Evolutionary conservation across 495 filamentous ascomycete genomes (phyloP).

Genomic region (Aspergillus coremiiformis): DNA sequence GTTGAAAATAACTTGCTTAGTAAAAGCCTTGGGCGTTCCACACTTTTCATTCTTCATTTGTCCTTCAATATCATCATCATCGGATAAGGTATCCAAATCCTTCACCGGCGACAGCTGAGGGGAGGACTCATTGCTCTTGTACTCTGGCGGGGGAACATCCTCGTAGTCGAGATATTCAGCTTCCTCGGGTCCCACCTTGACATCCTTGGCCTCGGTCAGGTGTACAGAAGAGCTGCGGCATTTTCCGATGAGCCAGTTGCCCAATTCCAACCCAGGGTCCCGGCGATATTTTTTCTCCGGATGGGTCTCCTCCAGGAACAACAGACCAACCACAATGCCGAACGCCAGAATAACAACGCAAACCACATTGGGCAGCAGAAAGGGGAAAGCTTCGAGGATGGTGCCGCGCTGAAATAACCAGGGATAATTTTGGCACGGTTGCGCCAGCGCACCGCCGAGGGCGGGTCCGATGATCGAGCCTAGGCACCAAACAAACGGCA

Average conservation of each 20-base stretch:
- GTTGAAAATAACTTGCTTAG: slow-evolving; percentile 68
- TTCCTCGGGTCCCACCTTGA: slow-evolving; percentile 30
- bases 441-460: slow-evolving; percentile 82
- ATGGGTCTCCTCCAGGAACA: slow-evolving; percentile 96
- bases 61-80: slow-evolving; percentile 41
- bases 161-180: slow-evolving; percentile 45
- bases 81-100: slow-evolving; percentile 19
- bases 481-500: slow-evolving; percentile 97
- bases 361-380: slow-evolving; percentile 88
- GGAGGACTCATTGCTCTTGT: slow-evolving; percentile 60
- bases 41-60: slow-evolving; percentile 23
- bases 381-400: slow-evolving; percentile 79
- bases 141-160: slow-evolving; percentile 55
- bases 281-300: slow-evolving; percentile 67
- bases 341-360: slow-evolving; percentile 71
- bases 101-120: slow-evolving; percentile 44
- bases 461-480: slow-evolving; percentile 86
- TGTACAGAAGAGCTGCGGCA: slow-evolving; percentile 36
- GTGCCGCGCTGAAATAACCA: slow-evolving; percentile 60
- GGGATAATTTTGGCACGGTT: slow-evolving; percentile 80
- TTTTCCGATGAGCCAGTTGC: slow-evolving; percentile 60
- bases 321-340: slow-evolving; percentile 71
- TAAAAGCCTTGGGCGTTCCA: slow-evolving; percentile 56
- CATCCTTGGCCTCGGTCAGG: slow-evolving; percentile 27
- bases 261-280: slow-evolving; percentile 70